Evolutionary conservation across 2,329 filamentous ascomycete genomes (phyloP).

Genomic region (Penicillium sp.): DNA sequence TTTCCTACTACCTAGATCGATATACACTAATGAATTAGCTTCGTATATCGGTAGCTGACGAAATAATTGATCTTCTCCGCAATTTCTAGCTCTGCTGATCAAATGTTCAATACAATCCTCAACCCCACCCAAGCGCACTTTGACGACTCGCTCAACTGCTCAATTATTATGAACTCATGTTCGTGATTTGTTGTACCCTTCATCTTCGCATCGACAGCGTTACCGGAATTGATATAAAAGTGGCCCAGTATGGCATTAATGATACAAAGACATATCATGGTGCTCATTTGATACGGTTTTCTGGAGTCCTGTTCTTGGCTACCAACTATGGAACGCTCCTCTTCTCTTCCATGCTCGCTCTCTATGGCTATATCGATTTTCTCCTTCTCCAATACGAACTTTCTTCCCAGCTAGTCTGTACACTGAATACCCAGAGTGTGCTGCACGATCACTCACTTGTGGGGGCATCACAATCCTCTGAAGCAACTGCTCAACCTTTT

Average conservation of each 20-base stretch:
- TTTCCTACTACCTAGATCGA: too few species aligned
- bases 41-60: too few species aligned
- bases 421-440: constrained; percentile 45
- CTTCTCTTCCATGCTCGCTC: constrained; percentile 52
- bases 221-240: constrained; percentile 55
- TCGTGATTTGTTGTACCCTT: constrained; percentile 49
- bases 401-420: constrained; percentile 54
- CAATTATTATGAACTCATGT: constrained; percentile 48
- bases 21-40: too few species aligned
- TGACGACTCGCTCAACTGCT: constrained; percentile 55
- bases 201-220: constrained; percentile 52
- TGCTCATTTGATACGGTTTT: constrained; percentile 52
- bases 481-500: constrained; percentile 56
- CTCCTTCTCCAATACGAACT: constrained; percentile 47
- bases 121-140: constrained; percentile 28
- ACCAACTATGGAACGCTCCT: constrained; percentile 58
- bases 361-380: constrained; percentile 58
- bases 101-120: neutral
- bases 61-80: too few species aligned
- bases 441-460: constrained; percentile 59
- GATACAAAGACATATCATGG: constrained; percentile 52
- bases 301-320: constrained; percentile 54
- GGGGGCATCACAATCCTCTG: constrained; percentile 56
- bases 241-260: constrained; percentile 47
- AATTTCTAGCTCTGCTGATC: too few species aligned